Base-by-base conservation (phyloP, 805 yeast species). In the Naumovozyma castellii region DNA sequence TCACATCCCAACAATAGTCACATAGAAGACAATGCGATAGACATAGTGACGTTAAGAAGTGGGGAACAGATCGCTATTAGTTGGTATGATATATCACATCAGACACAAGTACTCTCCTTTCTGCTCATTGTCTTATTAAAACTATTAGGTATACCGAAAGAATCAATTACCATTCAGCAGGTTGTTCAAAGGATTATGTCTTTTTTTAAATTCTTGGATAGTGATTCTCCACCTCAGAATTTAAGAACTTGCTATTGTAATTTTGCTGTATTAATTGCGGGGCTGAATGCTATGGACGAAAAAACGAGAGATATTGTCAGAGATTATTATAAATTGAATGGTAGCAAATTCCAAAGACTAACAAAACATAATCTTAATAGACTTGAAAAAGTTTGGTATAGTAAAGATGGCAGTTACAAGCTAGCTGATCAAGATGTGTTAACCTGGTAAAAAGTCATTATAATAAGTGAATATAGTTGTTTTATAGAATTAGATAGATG, bases 11-110 rank as follows among this genome's bases (percentile, higher is more conserved):
- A 47, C n/a, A 57, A 54, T 27, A 59, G 58, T 34, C 49, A 49
- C 27, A 54, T 58, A 4, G 41, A 52, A 12, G 65, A 61, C 37
- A 54, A 59, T 45, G 65, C 64, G 13, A 59, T 61, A 20, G 63
- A 61, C 40, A 18, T 51, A n/a, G 61, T 61, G 3, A 52, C 44
- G 2, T 31, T 59, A 36, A 41, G 45, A 33, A 50, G 42, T 39
- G 60, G 56, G 3, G 55, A 56, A 34, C 44, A 45, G 16, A 48
- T 61, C 17, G 64, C 63, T 4, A 53, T 61, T 6, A 59, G 64
- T 38, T 61, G 65, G 65, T 61, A 61, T 43, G 65, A 61, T 39
- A 61, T 61, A 13, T 59, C 65, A 3, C 65, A 61, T 42, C 65
- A 61, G 39, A 57, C 64, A 1, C 65, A 61, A 45, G 65, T 57